Conservation (phyloP, 164 flowering plant species). For the Cinnamomum chago region DNA sequence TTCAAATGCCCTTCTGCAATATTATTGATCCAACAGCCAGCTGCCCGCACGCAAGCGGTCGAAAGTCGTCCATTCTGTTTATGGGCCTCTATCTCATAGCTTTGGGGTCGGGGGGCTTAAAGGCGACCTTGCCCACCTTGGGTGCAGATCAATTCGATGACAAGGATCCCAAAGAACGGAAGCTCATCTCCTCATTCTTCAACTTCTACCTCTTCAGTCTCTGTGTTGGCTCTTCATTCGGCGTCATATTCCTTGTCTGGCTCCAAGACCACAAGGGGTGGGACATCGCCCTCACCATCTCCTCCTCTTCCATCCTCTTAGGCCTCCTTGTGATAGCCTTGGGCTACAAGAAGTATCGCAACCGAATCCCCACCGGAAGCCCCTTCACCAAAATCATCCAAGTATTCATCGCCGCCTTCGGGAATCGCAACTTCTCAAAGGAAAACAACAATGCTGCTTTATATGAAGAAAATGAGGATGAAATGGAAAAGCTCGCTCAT, state of each 20-base stretch:
- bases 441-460: not conserved
- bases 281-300: slow-evolving; percentile 9
- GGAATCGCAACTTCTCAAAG: slow-evolving; percentile 11
- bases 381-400: slow-evolving; percentile 13
- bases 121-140: slow-evolving; percentile 26
- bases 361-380: slow-evolving; percentile 14
- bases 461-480: not conserved
- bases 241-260: slow-evolving; percentile 32
- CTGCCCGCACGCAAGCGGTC: slow-evolving; percentile 27
- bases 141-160: slow-evolving; percentile 41
- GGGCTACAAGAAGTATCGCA: slow-evolving; percentile 12
- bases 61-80: slow-evolving; percentile 23
- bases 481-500: slow-evolving; percentile 5
- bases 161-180: slow-evolving; percentile 18
- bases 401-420: slow-evolving; percentile 16
- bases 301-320: slow-evolving; percentile 5
- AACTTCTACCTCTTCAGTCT: slow-evolving; percentile 33
- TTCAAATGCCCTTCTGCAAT: slow-evolving; percentile 28
- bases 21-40: not conserved
- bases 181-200: slow-evolving; percentile 30
- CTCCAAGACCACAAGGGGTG: slow-evolving; percentile 30
- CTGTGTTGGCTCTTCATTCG: slow-evolving; percentile 24
- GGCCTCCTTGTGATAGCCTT: slow-evolving; percentile 8
- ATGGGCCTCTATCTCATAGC: slow-evolving; percentile 34
- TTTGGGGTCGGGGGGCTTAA: slow-evolving; percentile 36